These are phyloP conservation scores for Lentinus brumalis DNA, from an alignment of 768 basidiomycete genomes.

Conservation along the genomic window DNA sequence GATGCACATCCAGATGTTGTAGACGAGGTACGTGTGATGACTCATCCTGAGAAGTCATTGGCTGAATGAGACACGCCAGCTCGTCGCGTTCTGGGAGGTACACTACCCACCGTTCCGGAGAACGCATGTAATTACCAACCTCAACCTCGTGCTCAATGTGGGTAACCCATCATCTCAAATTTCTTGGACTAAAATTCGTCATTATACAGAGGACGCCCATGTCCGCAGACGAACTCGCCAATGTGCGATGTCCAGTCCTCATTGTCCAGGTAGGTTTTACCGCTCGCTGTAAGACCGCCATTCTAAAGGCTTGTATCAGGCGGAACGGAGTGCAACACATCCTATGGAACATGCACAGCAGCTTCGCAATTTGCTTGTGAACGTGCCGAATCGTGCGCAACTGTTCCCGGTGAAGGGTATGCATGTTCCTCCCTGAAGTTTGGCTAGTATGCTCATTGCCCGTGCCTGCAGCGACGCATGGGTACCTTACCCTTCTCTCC, in stretches of 20 bases:
- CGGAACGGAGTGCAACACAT: constrained; percentile 56
- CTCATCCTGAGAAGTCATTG: background rate
- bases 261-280: constrained; percentile 59
- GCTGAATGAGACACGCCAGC: constrained; percentile 36
- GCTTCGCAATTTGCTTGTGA: constrained; percentile 49
- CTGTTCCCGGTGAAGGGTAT: constrained; percentile 68
- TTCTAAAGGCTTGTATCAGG: constrained; percentile 40
- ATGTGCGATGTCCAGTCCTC: constrained; percentile 63
- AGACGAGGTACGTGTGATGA: constrained; percentile 55
- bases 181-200: background rate
- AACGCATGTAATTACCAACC: constrained; percentile 51
- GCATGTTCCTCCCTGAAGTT: background rate
- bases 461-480: constrained; percentile 33
- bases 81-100: constrained; percentile 67
- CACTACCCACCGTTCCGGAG: constrained; percentile 56
- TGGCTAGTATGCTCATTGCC: background rate
- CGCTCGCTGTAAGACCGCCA: background rate
- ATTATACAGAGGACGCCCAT: constrained; percentile 55
- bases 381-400: constrained; percentile 48
- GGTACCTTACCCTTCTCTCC: constrained; percentile 55
- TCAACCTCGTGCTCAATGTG: constrained; percentile 64
- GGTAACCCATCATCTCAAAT: constrained; percentile 25
- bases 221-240: constrained; percentile 46
- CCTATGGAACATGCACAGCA: constrained; percentile 60
- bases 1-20: constrained; percentile 56